Base-by-base conservation (phyloP, 331 rosid species). In the Phaseolus coccineus region DNA sequence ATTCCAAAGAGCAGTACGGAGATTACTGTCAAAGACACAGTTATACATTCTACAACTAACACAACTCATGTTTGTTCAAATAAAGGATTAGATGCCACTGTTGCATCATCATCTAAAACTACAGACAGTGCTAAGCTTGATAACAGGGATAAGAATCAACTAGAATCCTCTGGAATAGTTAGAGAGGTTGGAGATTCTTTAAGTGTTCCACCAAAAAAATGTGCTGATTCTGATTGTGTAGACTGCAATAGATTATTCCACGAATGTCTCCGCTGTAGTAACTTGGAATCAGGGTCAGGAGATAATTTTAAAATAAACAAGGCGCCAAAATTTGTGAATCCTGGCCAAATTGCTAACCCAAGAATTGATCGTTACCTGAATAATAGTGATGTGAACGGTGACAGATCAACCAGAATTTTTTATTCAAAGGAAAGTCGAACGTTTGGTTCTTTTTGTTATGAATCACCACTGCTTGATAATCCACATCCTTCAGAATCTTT, bases 71-170 rank as follows among this genome's bases (percentile, higher is more conserved):
- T 81, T 64, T 85, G 66, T 53, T 87, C 89, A 55, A 88, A 71
- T 79, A 85, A 76, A 87, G 91, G 87, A 42, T 76, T 84, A 30
- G 90, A 88, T 74, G 75, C 81, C 31, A 82, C 89, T 72, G 89
- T 84, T 48, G 93, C 84, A 79, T 86, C 92, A 71, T 87, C 90
- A 46, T 90, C 91, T 14, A 96, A 86, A 79, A 85, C 84, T 74
- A 87, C 91, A 22, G 91, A 77, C 22, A 58, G 44, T 8, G 33
- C 88, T 72, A 86, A 77, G 80, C 47, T 69, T 53, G 89, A 83
- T 77, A 91, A 76, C 71, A 82, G 86, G 81, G 84, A 86, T 66
- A 90, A 82, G 88, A 87, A 93, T 68, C 93, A 84, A 64, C 78
- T 83, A 15, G 91, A 87, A 77, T 91, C 93, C 57, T 78, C 91